phyloP scores from a whole-genome alignment of 768 basidiomycete species.

The Lyophyllum decastes region DNA sequence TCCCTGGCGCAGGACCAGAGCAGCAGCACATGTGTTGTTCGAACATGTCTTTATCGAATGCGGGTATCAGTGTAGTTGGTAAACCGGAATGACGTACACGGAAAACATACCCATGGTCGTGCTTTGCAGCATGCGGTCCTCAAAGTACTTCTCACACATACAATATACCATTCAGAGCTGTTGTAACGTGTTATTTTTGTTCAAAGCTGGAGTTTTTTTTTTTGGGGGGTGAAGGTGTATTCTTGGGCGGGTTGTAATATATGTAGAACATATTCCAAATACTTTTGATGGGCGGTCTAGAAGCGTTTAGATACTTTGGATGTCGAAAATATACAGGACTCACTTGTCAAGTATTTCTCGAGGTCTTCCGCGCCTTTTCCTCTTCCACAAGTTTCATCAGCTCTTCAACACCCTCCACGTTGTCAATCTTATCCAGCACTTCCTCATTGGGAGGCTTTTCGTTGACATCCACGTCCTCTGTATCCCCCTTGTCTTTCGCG shows the following conservation, averaged over 20 bases:
- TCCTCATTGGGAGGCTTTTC: not conserved
- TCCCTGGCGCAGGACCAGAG: no score
- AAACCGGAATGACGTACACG: no score
- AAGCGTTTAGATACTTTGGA: not conserved
- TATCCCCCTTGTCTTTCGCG: conserved; percentile 9
- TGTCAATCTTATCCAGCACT: not conserved
- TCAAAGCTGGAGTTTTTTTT: not conserved
- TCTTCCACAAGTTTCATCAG: not conserved
- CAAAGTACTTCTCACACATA: not conserved
- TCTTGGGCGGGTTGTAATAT: not conserved
- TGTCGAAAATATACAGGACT: not conserved
- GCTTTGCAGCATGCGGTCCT: not conserved
- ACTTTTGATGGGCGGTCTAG: not conserved
- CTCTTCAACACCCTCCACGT: not conserved
- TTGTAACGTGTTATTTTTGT: not conserved
- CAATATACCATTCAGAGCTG: not conserved
- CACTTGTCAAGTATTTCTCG: not conserved
- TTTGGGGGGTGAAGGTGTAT: not conserved
- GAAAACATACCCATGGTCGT: not conserved
- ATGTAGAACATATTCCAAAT: not conserved
- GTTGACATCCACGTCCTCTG: not conserved
- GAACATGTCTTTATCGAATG: no score
- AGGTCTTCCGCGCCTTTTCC: not conserved
- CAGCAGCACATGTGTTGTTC: no score
- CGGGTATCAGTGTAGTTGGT: no score